A percentile compares a stretch with the other conserved stretches of the same genome.
phyloP scores from a whole-genome alignment of 805 yeast species.

The Torulaspora indica region DNA sequence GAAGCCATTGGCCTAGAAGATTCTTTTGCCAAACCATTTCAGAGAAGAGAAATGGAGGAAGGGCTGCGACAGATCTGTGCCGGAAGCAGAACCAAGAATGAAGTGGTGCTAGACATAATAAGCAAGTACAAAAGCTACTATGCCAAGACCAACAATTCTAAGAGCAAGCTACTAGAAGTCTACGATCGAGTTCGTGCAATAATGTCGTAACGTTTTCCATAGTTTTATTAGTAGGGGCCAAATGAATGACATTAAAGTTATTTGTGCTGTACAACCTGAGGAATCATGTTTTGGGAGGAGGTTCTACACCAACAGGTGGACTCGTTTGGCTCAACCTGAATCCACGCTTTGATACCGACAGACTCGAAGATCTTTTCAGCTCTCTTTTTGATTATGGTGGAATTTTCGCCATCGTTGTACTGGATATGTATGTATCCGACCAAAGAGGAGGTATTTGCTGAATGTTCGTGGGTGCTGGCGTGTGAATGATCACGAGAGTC shows the following conservation, averaged over 20 bases:
- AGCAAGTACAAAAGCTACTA: conserved; percentile 52
- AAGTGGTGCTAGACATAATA: conserved; percentile 53
- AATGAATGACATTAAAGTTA: conserved; percentile 1
- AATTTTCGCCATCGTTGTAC: conserved; percentile 58
- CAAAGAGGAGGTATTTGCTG: conserved; percentile 38
- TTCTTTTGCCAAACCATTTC: conserved; percentile 82
- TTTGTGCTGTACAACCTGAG: conserved; percentile 10
- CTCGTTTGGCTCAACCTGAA: conserved; percentile 64
- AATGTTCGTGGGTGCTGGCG: conserved; percentile 2
- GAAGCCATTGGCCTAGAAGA: conserved; percentile 68
- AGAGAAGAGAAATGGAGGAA: conserved; percentile 70
- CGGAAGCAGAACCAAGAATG: conserved; percentile 51
- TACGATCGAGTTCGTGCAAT: conserved; percentile 28
- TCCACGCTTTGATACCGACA: conserved; percentile 49
- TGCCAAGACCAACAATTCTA: conserved; percentile 28
- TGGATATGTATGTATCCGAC: conserved; percentile 85
- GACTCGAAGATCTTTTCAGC: conserved; percentile 51
- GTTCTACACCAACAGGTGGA: conserved; percentile 66
- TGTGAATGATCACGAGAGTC: conserved; percentile 24
- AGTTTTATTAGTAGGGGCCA: neutral
- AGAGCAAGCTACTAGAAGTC: conserved; percentile 29
- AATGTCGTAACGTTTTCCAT: conserved; percentile 9
- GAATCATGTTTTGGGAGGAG: conserved; percentile 17
- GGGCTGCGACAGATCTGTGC: conserved; percentile 62
- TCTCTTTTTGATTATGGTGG: conserved; percentile 53